phyloP scores from a whole-genome alignment of 768 basidiomycete species.

The Amanita inopinata region DNA sequence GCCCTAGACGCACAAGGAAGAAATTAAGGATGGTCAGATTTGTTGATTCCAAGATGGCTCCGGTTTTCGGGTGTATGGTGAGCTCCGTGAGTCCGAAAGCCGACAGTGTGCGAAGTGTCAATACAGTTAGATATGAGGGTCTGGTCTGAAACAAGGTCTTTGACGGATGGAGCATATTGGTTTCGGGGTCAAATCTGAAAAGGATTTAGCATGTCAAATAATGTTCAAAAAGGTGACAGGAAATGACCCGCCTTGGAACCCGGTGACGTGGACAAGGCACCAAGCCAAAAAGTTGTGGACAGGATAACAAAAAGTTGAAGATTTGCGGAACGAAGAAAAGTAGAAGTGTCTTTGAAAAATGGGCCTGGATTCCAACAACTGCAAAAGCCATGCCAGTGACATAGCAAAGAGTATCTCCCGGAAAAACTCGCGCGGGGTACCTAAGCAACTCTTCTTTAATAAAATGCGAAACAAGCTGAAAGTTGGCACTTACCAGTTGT shows the following conservation, averaged over 20 bases:
- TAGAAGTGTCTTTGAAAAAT: slow-evolving; percentile 93
- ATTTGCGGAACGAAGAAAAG: slow-evolving; percentile 97
- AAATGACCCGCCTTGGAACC: slow-evolving; percentile 61
- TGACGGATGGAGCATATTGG: slow-evolving; percentile 74
- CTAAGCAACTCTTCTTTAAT: slow-evolving; percentile 28
- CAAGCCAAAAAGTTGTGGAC: slow-evolving; percentile 89
- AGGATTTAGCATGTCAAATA: slow-evolving; percentile 9
- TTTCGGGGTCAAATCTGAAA: slow-evolving; percentile 61
- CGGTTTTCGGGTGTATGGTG: slow-evolving; percentile 41
- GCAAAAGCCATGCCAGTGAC: slow-evolving; percentile 98
- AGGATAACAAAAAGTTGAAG: slow-evolving; percentile 93
- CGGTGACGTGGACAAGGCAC: slow-evolving; percentile 93
- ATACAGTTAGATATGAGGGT: slow-evolving; percentile 41
- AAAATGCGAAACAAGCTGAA: not conserved
- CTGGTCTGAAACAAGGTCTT: slow-evolving; percentile 48
- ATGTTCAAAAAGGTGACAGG: slow-evolving; percentile 1
- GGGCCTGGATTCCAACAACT: slow-evolving; percentile 93
- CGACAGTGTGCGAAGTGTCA: slow-evolving; percentile 52
- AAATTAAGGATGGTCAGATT: slow-evolving; percentile 92
- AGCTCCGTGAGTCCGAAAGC: slow-evolving; percentile 59
- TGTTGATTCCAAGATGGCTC: slow-evolving; percentile 58
- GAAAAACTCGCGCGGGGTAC: slow-evolving; percentile 93
- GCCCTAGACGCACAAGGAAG: slow-evolving; percentile 69
- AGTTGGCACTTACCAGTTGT: slow-evolving; percentile 72
- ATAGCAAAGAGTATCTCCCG: slow-evolving; percentile 97